Base-by-base conservation (phyloP, 148 eudicot species). In the Arbutus unedo region DNA sequence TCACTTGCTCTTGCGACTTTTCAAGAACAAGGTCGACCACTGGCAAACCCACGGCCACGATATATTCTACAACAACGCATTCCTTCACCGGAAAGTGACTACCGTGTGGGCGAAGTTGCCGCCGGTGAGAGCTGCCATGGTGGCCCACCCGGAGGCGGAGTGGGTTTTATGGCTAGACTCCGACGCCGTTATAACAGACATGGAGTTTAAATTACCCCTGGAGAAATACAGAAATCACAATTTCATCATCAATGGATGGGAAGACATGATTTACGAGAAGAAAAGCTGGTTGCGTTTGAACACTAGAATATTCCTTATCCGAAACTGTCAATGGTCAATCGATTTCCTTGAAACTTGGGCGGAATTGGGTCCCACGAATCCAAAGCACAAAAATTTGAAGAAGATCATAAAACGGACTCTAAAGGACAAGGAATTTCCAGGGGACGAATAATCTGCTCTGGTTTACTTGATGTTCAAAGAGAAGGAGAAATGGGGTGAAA, bases 161-260 rank as follows among this genome's bases (percentile, higher is more conserved):
- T 93, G 96, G 96, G 84, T 93, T 70, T 90, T 92, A 90, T 93
- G 97, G 97, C 89, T 93, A 38, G 97, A 93, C 84, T 89, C 97
- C 16, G 97, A 93, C 77, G 92, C 97, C 9, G 91, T 86, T 14
- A 82, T 93, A 18, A 93, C 97, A 6, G 97, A 93, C 84, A 93
- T 93, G 93, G 90, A 91, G 19, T 93, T 93, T 82, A 79, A 77
- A 31, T 84, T 93, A 1, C 94, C 94, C 2, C 68, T 93, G 3
- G 82, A 83, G 2, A 84, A 83, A 51, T 91, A 93, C 78, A 25
- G 50, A 25, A 77, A 81, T 78, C 86, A 90, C 76, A 91, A 93
- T 48, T 76, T 93, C 2, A 85, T 93, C 7, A 64, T 93, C 45
- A 90, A 91, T 56, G 96, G 96, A 38, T 90, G 94, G 92, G 87